Evolutionary conservation across 331 rosid species (phyloP).

Genomic region (Rhamnella rubrinervis): DNA sequence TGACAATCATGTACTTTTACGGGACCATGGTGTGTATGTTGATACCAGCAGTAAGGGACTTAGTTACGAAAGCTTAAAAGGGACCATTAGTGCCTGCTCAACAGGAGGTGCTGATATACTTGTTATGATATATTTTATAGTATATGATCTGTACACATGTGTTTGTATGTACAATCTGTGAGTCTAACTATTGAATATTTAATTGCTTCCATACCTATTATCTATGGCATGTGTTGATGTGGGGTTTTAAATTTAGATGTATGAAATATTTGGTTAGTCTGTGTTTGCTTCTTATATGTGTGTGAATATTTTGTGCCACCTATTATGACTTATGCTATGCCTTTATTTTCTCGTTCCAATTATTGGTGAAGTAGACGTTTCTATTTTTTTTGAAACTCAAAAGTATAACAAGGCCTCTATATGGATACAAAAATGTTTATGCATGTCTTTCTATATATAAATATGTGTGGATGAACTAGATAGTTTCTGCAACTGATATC

Average conservation of each 20-base stretch:
- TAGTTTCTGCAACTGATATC: no score
- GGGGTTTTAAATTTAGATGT: background rate
- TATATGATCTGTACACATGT: background rate
- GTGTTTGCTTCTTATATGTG: background rate
- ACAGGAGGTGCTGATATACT: conserved; percentile 64
- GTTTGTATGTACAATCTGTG: background rate
- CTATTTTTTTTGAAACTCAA: no score
- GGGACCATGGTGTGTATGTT: conserved; percentile 94
- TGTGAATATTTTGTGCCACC: background rate
- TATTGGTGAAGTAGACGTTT: no score
- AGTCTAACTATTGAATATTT: no score
- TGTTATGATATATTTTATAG: background rate
- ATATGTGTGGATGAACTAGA: no score
- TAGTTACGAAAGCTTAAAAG: conserved; percentile 81
- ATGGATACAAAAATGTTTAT: no score
- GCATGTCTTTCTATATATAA: no score
- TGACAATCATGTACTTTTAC: conserved; percentile 78
- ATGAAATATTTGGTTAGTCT: background rate
- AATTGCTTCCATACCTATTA: no score
- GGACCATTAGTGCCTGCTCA: conserved; percentile 88
- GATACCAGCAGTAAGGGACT: conserved; percentile 90
- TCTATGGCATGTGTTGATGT: background rate
- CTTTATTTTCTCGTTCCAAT: no score
- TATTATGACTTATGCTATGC: background rate
- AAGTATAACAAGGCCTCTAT: no score